A percentile compares a stretch with the other conserved stretches of the same genome.
Evolutionary conservation across 1,284 basidiomycete species (phyloP).

Genomic region (Spongispora temasekensis): DNA sequence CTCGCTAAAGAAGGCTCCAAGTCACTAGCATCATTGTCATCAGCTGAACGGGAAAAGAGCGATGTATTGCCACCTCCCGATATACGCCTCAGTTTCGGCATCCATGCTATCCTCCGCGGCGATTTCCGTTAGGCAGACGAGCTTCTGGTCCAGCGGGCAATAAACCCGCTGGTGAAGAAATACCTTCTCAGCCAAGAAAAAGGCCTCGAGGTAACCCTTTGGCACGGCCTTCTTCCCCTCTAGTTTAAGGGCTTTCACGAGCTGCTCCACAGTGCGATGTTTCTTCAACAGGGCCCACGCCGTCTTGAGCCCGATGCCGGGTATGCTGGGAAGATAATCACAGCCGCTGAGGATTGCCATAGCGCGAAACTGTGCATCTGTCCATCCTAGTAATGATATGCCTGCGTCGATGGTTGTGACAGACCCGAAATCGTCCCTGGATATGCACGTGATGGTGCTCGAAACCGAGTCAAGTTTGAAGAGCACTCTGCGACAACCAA

Average conservation of each 20-base stretch:
- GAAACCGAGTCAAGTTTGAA: slow-evolving; percentile 84
- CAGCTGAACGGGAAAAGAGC: slow-evolving; percentile 2
- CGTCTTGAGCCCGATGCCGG: slow-evolving; percentile 95
- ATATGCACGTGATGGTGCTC: slow-evolving; percentile 78
- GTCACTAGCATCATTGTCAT: slow-evolving; percentile 44
- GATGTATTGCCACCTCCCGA: slow-evolving; percentile 60
- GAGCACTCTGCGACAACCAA: slow-evolving; percentile 86
- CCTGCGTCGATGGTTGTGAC: slow-evolving; percentile 58
- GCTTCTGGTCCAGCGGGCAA: slow-evolving; percentile 64
- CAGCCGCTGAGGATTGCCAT: slow-evolving; percentile 99
- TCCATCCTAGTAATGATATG: slow-evolving; percentile 87
- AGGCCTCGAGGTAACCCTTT: slow-evolving; percentile 71
- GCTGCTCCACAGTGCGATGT: slow-evolving; percentile 87
- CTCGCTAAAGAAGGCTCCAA: slow-evolving; percentile 60
- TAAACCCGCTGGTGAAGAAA: slow-evolving; percentile 96
- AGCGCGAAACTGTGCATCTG: slow-evolving; percentile 84
- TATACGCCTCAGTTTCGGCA: slow-evolving; percentile 67
- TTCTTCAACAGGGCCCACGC: slow-evolving; percentile 83
- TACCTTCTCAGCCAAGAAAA: slow-evolving; percentile 83
- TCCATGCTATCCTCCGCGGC: slow-evolving; percentile 55
- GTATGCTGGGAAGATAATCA: slow-evolving; percentile 94
- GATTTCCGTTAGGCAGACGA: slow-evolving; percentile 71
- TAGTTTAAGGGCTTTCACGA: slow-evolving; percentile 75
- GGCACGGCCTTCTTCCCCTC: slow-evolving; percentile 90
- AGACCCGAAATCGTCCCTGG: slow-evolving; percentile 74